These are phyloP conservation scores for Termitomyces sp. DNA, from an alignment of 768 basidiomycete genomes.

Conservation along the genomic window DNA sequence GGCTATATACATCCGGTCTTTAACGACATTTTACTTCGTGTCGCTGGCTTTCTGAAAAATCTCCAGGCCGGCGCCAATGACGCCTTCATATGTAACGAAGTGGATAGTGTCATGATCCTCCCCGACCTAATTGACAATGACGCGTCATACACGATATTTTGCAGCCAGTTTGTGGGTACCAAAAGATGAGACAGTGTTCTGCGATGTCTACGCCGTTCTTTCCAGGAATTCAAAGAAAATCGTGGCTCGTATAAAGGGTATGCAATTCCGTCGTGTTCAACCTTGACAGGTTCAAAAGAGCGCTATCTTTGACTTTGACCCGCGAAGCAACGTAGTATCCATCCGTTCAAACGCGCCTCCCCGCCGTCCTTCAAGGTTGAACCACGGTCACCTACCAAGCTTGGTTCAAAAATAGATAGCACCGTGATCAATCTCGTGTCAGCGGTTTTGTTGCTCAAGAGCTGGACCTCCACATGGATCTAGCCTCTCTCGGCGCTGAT, in stretches of 20 bases:
- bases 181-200: slow-evolving; percentile 38
- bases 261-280: slow-evolving; percentile 53
- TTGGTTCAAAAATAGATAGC: slow-evolving; percentile 10
- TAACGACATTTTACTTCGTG: slow-evolving; percentile 62
- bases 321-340: slow-evolving; percentile 10
- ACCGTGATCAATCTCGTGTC: slow-evolving; percentile 33
- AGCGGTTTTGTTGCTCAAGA: slow-evolving; percentile 29
- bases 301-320: slow-evolving; percentile 34
- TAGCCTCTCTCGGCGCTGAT: slow-evolving; percentile 57
- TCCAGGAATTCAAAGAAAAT: slow-evolving; percentile 29
- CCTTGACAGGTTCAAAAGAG: slow-evolving; percentile 42
- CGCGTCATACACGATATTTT: slow-evolving; percentile 45
- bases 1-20: slow-evolving; percentile 46
- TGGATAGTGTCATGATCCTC: slow-evolving; percentile 43
- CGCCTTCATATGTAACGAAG: slow-evolving; percentile 57
- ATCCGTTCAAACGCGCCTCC: neutral
- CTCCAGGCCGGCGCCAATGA: slow-evolving; percentile 42
- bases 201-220: slow-evolving; percentile 47
- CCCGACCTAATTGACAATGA: slow-evolving; percentile 34
- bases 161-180: slow-evolving; percentile 37
- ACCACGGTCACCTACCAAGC: neutral
- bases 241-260: slow-evolving; percentile 51
- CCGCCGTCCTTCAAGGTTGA: neutral
- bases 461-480: slow-evolving; percentile 31
- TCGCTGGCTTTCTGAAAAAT: slow-evolving; percentile 68